Percentiles rank a stretch among this genome's conserved stretches.
Conservation (phyloP, 306 rosid genomes). For the Quercus gilva region DNA sequence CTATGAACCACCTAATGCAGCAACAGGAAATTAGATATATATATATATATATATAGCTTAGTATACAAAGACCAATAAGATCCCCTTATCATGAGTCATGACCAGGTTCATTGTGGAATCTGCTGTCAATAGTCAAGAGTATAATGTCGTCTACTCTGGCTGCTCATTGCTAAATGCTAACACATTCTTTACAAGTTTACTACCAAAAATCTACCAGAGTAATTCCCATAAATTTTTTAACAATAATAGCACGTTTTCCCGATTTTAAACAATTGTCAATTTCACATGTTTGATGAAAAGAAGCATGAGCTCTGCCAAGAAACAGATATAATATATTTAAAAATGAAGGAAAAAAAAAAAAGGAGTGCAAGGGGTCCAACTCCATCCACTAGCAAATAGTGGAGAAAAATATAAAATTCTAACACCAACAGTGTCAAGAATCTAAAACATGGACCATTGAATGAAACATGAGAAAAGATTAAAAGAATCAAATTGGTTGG, state of each 20-base stretch:
- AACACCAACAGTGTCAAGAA: slow-evolving; percentile 22
- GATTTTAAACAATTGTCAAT: neutral
- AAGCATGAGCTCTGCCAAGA: slow-evolving; percentile 12
- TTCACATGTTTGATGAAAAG: neutral
- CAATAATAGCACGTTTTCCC: neutral
- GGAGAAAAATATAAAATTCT: neutral
- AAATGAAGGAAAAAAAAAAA: neutral
- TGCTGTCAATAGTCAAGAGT: neutral
- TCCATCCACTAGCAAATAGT: neutral
- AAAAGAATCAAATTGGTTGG: slow-evolving; percentile 15
- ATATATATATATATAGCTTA: neutral
- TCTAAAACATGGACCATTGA: slow-evolving; percentile 5
- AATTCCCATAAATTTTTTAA: neutral
- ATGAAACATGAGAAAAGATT: neutral
- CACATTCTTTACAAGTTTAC: neutral
- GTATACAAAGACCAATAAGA: neutral
- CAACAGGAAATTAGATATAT: neutral
- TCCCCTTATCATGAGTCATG: neutral
- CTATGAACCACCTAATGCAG: too few relatives aligned
- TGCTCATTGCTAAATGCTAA: neutral
- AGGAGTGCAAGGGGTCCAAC: neutral
- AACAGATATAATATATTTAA: neutral
- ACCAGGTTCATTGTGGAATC: neutral
- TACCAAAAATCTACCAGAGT: neutral
- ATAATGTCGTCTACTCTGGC: neutral